Percentiles rank a stretch among this genome's conserved stretches.
Conservation (phyloP, 2,329 filamentous ascomycete species). For the Neonectria neomacrospora region DNA sequence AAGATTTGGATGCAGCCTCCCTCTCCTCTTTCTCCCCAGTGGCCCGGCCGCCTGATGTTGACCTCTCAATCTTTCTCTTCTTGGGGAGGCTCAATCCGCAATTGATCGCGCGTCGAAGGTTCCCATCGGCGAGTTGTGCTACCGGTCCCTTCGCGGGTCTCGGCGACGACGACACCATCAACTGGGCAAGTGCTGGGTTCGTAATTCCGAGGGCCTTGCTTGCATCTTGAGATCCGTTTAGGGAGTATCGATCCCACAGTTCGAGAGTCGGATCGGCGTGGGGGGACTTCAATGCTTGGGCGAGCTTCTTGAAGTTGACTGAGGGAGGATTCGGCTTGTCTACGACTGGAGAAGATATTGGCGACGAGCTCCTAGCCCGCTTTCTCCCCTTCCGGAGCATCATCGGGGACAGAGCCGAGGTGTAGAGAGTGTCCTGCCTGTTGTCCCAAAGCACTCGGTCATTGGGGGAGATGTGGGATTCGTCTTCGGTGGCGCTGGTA, state of each 20-base stretch:
- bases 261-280: slow-evolving; percentile 79
- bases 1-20: slow-evolving; percentile 65
- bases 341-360: slow-evolving; percentile 71
- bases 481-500: slow-evolving; percentile 54
- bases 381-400: slow-evolving; percentile 68
- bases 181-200: slow-evolving; percentile 70
- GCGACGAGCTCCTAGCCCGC: slow-evolving; percentile 79
- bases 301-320: slow-evolving; percentile 68
- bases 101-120: slow-evolving; percentile 73
- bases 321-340: slow-evolving; percentile 57
- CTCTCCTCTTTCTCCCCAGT: slow-evolving; percentile 52
- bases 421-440: slow-evolving; percentile 55
- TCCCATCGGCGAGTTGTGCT: slow-evolving; percentile 54
- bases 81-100: slow-evolving; percentile 80
- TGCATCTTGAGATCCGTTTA: slow-evolving; percentile 55
- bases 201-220: slow-evolving; percentile 57
- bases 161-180: slow-evolving; percentile 78
- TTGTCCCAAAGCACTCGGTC: slow-evolving; percentile 72
- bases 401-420: slow-evolving; percentile 59
- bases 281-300: slow-evolving; percentile 71
- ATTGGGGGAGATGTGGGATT: slow-evolving; percentile 65
- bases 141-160: slow-evolving; percentile 61
- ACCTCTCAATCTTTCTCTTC: slow-evolving; percentile 68
- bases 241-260: slow-evolving; percentile 80
- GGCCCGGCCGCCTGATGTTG: slow-evolving; percentile 51